A percentile compares a stretch with the other conserved stretches of the same genome.
Conservation (phyloP, 1,284 basidiomycete genomes). For the Tilletia walkeri region DNA sequence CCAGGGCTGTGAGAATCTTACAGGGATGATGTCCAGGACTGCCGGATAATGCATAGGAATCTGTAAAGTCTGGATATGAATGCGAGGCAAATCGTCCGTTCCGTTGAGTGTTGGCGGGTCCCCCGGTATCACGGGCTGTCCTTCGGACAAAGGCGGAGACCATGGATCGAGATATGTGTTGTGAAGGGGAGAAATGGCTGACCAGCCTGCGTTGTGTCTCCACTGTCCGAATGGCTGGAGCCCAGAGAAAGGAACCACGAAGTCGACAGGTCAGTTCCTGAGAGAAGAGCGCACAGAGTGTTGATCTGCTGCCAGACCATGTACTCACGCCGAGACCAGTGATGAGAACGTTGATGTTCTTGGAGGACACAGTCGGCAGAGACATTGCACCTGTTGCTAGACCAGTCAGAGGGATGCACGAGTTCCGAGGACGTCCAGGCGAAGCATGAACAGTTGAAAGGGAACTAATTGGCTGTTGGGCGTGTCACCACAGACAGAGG, state of each 20-base stretch:
- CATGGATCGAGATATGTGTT: conserved; percentile 17
- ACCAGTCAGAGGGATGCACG: background rate
- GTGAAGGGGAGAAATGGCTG: conserved; percentile 9
- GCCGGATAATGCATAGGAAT: conserved; percentile 14
- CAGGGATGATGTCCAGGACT: conserved; percentile 9
- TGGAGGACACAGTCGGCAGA: conserved; percentile 5
- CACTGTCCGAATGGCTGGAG: conserved; percentile 6
- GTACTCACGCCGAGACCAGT: conserved; percentile 17
- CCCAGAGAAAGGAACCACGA: background rate
- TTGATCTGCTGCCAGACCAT: background rate
- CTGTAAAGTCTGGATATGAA: conserved; percentile 15
- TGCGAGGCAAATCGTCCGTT: background rate
- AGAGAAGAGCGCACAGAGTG: too few relatives aligned
- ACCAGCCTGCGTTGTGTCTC: conserved; percentile 14
- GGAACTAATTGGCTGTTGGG: too few relatives aligned
- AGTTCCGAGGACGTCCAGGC: too few relatives aligned
- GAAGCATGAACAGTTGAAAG: too few relatives aligned
- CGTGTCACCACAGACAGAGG: too few relatives aligned
- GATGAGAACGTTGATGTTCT: conserved; percentile 14
- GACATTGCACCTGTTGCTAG: background rate
- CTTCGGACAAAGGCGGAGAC: background rate
- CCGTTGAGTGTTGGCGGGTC: background rate
- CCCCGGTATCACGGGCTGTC: background rate
- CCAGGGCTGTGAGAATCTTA: background rate
- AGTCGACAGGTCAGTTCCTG: too few relatives aligned